Base-by-base conservation (phyloP, 1,284 basidiomycete species). In the Vanrija sp. region DNA sequence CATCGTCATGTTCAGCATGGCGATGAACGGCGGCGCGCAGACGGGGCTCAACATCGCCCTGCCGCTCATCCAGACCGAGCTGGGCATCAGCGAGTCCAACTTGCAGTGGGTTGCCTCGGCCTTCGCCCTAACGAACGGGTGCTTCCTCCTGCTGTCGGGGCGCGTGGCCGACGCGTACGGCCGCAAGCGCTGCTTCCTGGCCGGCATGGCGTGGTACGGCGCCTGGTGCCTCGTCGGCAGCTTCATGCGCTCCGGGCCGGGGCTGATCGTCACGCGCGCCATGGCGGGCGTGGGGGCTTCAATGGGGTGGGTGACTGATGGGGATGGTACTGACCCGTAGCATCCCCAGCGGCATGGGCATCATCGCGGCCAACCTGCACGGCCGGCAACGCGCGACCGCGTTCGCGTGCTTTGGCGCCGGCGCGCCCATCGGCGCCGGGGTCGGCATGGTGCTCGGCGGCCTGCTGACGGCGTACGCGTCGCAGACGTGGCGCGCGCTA, bases 81-180 rank as follows among this genome's bases (percentile, higher is more conserved):
- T 72, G 19, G 47, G 51, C 25, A 59, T 71, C 23, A 41, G 44
- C 16, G 48, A 61, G 8, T 53, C 56, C 25, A 47, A 61, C 31
- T 58, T 73, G 16, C 67, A 68, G 43, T 76, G 74, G 74, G 64
- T 72, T 6, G 49, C 72, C 14, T 64, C 69, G 15, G 65, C 71
- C 27, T 68, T 71, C 49, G 60, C 66, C 5, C 64, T 76, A 18
- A 62, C 68, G 38, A 67, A 63, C 10, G 74, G 69, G 22, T 67
- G 71, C 18, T 61, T 75, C 44, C 58, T 75, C 19, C 67, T 74
- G 25, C 64, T 74, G 1, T 51, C 57, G 1, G 74, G 74, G 10
- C 67, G 64, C 2, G 59, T 76, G 44, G 72, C 74, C 1, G 74
- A 76, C 51, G 61, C 70, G 22, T 67, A 68, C 38, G 72, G 72